Base-by-base conservation (phyloP, 2,329 filamentous ascomycete species). In the Botrytis squamosa region DNA sequence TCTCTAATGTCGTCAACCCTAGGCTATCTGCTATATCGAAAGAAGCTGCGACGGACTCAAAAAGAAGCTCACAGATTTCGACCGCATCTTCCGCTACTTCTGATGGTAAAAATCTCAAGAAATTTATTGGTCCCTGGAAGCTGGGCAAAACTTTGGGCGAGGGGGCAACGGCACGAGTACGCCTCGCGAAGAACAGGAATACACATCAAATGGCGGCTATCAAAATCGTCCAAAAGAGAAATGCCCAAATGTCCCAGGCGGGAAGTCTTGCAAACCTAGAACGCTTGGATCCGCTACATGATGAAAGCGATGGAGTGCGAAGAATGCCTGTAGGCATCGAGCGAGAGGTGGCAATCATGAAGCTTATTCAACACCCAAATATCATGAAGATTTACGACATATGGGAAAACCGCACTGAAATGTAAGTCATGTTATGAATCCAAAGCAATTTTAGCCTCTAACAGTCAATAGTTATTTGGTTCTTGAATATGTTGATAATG, bases 301-400 rank as follows among this genome's bases (percentile, higher is more conserved):
- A 86, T 40, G 86, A 86, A 74, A 84, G 86, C 52, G 85, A 88
- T 69, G 90, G 90, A 59, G 86, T 91, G 74, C 88, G 90, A 77
- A 88, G 89, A 71, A 94, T 97, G 81, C 95, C 95, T 1, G 90
- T 95, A 79, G 93, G 94, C 1, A 92, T 99, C 75, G 95, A 98
- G 83, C 89, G 96, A 72, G 96, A 99, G 81, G 95, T 99, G 59
- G 94, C 95, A 46, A 97, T 99, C 78, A 94, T 99, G 88, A 98
- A 98, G 84, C 88, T 98, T 74, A 93, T 98, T 75, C 92, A 97
- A 80, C 96, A 99, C 83, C 93, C 92, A 9, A 96, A 98, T 81
- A 95, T 98, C 79, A 95, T 98, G 82, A 93, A 93, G 77, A 85
- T 99, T 16, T 96, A 95, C 81, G 96, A 99, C 83, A 95, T 99